Percentiles rank a stretch among this genome's conserved stretches.
phyloP scores from a whole-genome alignment of 768 basidiomycete species.

The Suillus brevipes region DNA sequence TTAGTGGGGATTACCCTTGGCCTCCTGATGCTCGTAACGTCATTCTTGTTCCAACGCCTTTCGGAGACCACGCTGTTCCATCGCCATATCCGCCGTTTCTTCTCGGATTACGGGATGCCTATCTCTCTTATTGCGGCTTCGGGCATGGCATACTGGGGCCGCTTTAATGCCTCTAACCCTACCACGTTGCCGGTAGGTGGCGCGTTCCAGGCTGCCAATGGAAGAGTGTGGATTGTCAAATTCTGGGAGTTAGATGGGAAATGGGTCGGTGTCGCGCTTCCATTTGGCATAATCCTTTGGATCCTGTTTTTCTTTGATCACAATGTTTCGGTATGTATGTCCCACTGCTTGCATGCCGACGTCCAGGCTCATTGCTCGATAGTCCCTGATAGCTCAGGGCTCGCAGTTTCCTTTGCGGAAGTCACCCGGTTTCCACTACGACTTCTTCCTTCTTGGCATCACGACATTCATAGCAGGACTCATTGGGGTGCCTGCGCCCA shows the following conservation, averaged over 20 bases:
- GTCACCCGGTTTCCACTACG: slow-evolving; percentile 83
- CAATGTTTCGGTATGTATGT: slow-evolving; percentile 84
- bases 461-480: slow-evolving; percentile 88
- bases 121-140: slow-evolving; percentile 76
- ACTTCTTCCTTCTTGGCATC: slow-evolving; percentile 89
- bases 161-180: slow-evolving; percentile 60
- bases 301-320: slow-evolving; percentile 95
- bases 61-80: slow-evolving; percentile 69
- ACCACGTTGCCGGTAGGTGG: slow-evolving; percentile 66
- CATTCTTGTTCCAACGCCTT: slow-evolving; percentile 71
- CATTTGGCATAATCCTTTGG: slow-evolving; percentile 88
- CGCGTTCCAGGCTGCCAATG: slow-evolving; percentile 71
- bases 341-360: background rate
- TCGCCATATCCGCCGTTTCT: slow-evolving; percentile 69
- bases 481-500: slow-evolving; percentile 85
- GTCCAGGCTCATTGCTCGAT: background rate
- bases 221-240: slow-evolving; percentile 77
- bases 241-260: slow-evolving; percentile 89
- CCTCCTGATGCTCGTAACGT: slow-evolving; percentile 70
- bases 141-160: slow-evolving; percentile 85
- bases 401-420: slow-evolving; percentile 88
- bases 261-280: slow-evolving; percentile 88
- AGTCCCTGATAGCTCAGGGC: slow-evolving; percentile 93
- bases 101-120: slow-evolving; percentile 90
- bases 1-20: slow-evolving; percentile 73